Evolutionary conservation across 768 basidiomycete species (phyloP), one percentile per base, ranked within the genome.

Genomic region (Tulasnella sp.): DNA sequence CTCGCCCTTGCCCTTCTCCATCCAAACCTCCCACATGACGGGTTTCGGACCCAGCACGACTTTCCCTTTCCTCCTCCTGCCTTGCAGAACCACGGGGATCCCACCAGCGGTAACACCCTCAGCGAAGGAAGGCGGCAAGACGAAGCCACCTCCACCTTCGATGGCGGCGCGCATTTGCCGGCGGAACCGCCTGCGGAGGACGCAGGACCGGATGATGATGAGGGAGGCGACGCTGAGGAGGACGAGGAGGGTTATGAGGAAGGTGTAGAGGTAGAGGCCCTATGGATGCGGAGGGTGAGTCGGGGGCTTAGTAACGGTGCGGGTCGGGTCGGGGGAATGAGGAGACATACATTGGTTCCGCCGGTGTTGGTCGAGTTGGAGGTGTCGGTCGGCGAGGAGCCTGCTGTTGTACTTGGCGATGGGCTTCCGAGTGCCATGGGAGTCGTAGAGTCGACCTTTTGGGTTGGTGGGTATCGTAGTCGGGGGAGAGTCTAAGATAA

Each of bases 111-210:
- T 26, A 5, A 26, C 5, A 22, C 52, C 52, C 26, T 22, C 26
- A 6, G 36, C 62, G 34, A 66, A 62, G 62, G n/a, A 22, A 32
- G 41, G 36, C 16, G 74, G 74, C 11, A 74, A 14, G 5, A 68
- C 44, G 19, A 74, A 29, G 26, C 26, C 26, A 29, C 52, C 59
- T 2, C 74, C 74, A 4, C 64, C 73, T 17, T 75, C 74, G 26
- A 74, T 74, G 17, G 74, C 74, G 26, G 32, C 64, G 26, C 74
- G 74, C n/a, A 74, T 35, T 3, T 67, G 74, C 32, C 52, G 1
- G 2, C 76, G 74, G 64, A 77, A 77, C 7, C 76, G 73, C 11
- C 76, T 74, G 26, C 76, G 71, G 6, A 77, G 66, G 65, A 77
- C 42, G 70, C 73, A 75, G 2, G 76, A 76, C 2, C 76, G 73